Conservation (phyloP, 1,139 yeast genomes). For the Yarrowia galli region DNA sequence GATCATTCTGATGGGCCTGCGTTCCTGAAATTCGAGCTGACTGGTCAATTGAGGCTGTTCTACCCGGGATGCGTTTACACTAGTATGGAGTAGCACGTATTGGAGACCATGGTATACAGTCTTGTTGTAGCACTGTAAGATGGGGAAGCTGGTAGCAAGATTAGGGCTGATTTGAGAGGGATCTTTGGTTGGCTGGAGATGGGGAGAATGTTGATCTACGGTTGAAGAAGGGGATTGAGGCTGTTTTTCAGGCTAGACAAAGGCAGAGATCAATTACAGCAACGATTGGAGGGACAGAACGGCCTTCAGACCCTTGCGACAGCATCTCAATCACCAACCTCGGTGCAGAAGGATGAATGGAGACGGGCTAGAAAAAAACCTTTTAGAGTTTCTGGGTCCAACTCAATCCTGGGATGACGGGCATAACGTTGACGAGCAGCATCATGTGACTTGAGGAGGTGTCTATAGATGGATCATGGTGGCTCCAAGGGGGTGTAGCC, state of each 20-base stretch:
- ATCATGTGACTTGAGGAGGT: constrained; percentile 15
- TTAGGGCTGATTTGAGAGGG: too few species aligned
- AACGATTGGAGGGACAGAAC: too few species aligned
- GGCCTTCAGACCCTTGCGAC: too few species aligned
- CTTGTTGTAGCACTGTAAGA: not conserved
- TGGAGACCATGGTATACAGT: not conserved
- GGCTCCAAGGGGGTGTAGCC: not conserved
- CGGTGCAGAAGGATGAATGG: constrained; percentile 19
- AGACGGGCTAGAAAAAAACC: constrained; percentile 7
- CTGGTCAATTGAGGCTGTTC: not conserved
- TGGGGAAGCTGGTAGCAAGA: not conserved
- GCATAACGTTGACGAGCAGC: constrained; percentile 32
- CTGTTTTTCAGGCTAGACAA: too few species aligned
- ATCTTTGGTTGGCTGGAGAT: too few species aligned
- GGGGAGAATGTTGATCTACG: too few species aligned
- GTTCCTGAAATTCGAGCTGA: not conserved
- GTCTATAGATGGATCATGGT: not conserved
- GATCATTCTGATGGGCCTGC: not conserved
- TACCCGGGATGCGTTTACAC: not conserved
- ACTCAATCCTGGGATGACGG: not conserved
- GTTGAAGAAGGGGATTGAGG: too few species aligned
- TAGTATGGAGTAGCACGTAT: not conserved
- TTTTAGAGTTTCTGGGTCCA: not conserved
- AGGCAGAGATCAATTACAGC: too few species aligned
- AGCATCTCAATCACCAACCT: not conserved